Evolutionary conservation across 108 stramenopile genomes (phyloP).

Genomic region (Cyclostephanos invisitatus): DNA sequence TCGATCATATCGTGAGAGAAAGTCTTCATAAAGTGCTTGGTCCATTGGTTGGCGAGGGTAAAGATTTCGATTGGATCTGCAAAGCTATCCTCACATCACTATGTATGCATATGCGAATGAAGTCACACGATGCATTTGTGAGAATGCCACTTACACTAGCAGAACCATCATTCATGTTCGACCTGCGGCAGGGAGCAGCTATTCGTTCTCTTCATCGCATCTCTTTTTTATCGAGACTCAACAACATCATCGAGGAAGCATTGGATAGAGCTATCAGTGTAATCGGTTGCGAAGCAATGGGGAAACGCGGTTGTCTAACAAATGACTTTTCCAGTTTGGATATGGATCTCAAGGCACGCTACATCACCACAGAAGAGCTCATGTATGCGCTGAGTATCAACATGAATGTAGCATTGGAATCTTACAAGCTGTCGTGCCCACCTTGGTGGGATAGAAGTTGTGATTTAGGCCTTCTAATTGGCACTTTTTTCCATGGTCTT

Average conservation of each 20-base stretch:
- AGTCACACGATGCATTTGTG: constrained; percentile 54
- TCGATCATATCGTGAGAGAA: constrained; percentile 22
- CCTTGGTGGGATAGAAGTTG: constrained; percentile 86
- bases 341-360: constrained; percentile 70
- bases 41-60: constrained; percentile 22
- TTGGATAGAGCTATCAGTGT: constrained; percentile 56
- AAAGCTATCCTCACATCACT: constrained; percentile 59
- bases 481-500: constrained; percentile 85
- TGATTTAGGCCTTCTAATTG: constrained; percentile 76
- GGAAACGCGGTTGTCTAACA: constrained; percentile 73
- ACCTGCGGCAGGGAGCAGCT: constrained; percentile 64
- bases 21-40: constrained; percentile 58
- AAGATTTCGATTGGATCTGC: constrained; percentile 69
- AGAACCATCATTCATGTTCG: constrained; percentile 60
- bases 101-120: constrained; percentile 57
- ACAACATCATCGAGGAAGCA: constrained; percentile 60
- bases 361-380: constrained; percentile 78
- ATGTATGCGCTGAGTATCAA: constrained; percentile 50
- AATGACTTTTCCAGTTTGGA: constrained; percentile 64
- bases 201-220: constrained; percentile 73
- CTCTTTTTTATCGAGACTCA: constrained; percentile 64
- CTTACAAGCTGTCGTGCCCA: constrained; percentile 39
- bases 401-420: constrained; percentile 31
- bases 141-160: constrained; percentile 69
- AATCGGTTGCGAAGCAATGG: constrained; percentile 77